These are phyloP conservation scores for Irpex rosettiformis DNA, from an alignment of 1,284 basidiomycete species.

Conservation along the genomic window DNA sequence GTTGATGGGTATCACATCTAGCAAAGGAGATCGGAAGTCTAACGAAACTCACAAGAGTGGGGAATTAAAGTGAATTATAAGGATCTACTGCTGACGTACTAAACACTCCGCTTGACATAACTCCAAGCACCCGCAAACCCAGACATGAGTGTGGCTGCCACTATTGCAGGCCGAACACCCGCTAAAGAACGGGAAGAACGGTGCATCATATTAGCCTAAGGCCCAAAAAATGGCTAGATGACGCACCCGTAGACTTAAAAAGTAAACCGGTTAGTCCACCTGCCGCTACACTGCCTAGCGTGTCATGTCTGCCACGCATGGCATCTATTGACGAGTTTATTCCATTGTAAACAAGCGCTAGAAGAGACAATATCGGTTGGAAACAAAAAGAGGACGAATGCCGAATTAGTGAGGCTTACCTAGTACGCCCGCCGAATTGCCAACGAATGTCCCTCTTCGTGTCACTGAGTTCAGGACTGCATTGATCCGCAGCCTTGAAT, in stretches of 20 bases:
- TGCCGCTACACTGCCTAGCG: constrained; percentile 86
- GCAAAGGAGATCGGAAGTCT: constrained; percentile 16
- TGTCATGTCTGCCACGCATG: constrained; percentile 89
- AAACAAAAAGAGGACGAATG: constrained; percentile 30
- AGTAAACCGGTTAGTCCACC: constrained; percentile 89
- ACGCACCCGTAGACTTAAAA: constrained; percentile 91
- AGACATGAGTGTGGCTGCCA: constrained; percentile 87
- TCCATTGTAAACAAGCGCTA: constrained; percentile 92
- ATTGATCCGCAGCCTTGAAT: constrained; percentile 89
- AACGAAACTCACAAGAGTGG: constrained; percentile 23
- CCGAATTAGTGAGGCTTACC: constrained; percentile 52
- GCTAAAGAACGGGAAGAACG: constrained; percentile 50
- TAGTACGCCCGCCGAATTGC: constrained; percentile 96
- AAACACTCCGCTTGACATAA: constrained; percentile 81
- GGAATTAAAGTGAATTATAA: constrained; percentile 26
- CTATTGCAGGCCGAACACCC: constrained; percentile 85
- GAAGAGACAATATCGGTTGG: constrained; percentile 18
- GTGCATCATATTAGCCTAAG: constrained; percentile 29
- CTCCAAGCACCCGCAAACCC: constrained; percentile 90
- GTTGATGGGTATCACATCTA: constrained; percentile 19
- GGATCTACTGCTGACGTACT: constrained; percentile 29
- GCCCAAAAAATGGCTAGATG: constrained; percentile 25
- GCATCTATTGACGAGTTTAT: constrained; percentile 93
- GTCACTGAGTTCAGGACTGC: constrained; percentile 96
- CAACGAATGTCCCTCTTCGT: constrained; percentile 94